Conservation (phyloP, 2,329 filamentous ascomycete species). For the Epichloe gansuensis region DNA sequence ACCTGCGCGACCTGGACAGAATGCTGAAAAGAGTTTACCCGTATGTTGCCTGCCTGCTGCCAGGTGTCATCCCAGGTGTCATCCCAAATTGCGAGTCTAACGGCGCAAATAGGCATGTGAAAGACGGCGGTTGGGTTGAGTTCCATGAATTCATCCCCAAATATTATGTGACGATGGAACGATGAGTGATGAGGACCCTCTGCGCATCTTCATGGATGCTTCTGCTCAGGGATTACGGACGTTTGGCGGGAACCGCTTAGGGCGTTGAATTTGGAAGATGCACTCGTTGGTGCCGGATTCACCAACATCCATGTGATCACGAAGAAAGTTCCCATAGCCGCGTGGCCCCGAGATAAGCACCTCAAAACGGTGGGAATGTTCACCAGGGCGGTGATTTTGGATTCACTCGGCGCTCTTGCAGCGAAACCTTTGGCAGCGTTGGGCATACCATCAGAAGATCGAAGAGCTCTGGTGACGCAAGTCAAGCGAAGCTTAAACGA, state of each 20-base stretch:
- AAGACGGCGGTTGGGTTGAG: constrained; percentile 39
- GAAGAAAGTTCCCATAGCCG: constrained; percentile 33
- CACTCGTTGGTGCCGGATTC: constrained; percentile 31
- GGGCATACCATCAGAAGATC: constrained; percentile 22
- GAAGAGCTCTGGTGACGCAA: constrained; percentile 19
- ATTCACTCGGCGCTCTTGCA: constrained; percentile 30
- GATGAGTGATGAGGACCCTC: constrained; percentile 27
- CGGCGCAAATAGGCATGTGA: constrained; percentile 22
- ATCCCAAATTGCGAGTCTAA: constrained; percentile 4
- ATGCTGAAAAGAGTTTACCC: constrained; percentile 29
- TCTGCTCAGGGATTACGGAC: constrained; percentile 19
- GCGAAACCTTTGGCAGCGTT: constrained; percentile 28
- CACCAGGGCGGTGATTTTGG: constrained; percentile 29
- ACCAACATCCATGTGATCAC: constrained; percentile 28
- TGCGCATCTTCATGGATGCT: constrained; percentile 22
- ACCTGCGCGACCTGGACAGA: constrained; percentile 37
- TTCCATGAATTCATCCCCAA: constrained; percentile 33
- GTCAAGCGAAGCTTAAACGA: constrained; percentile 24
- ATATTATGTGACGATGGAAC: constrained; percentile 32
- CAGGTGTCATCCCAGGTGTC: background rate
- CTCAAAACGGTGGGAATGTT: constrained; percentile 31
- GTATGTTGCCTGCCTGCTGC: constrained; percentile 10
- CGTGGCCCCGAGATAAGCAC: constrained; percentile 29
- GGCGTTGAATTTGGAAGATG: constrained; percentile 20
- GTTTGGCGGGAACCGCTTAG: constrained; percentile 28